Base-by-base conservation (phyloP, 1,139 yeast species). In the Meyerozyma carpophila region DNA sequence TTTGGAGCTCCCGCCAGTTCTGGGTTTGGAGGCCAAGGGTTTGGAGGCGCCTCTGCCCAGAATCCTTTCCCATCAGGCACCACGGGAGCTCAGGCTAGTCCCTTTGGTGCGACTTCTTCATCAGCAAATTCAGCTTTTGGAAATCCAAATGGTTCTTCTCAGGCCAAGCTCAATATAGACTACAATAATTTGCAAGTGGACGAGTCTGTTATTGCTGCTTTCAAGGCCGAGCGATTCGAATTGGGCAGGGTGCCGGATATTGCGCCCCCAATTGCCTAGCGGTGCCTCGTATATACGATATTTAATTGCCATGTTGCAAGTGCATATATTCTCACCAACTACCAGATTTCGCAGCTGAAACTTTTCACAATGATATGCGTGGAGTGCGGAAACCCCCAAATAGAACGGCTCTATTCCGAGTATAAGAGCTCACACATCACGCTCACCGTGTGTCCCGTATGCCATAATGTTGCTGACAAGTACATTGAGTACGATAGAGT, bases 401-500 rank as follows among this genome's bases (percentile, higher is more conserved):
- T 84, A 32, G 68, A 72, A 13, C 72, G 84, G 2, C 74, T 91
- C 36, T 91, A 79, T 64, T 82, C 85, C 21, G 75, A 73, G 49
- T 90, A 87, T 63, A 79, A 93, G 38, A 83, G 84, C 44, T 82
- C 84, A 41, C 91, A 90, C 54, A 87, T 91, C 42, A 81, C 86
- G 50, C 74, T 90, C 41, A 84, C 96, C 0, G 82, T 84, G 38
- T 93, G 99, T 55, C 70, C 80, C 1, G 61, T 66, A 25, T 93
- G 99, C 60, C 75, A 78, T 38, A 69, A 74, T 44, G 81, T 87
- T 14, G 95, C 93, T 1, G 99, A 93, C 63, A 85, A 86, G 59
- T 93, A 94, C 63, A 84, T 93, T 36, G 99, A 93, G 59, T 85
- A 82, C 52, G 99, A 93, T 61, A 78, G 81, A 43, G 95, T 91